These are phyloP conservation scores for Lonicera japonica DNA, from an alignment of 129 eudicot species.

Conservation along the genomic window DNA sequence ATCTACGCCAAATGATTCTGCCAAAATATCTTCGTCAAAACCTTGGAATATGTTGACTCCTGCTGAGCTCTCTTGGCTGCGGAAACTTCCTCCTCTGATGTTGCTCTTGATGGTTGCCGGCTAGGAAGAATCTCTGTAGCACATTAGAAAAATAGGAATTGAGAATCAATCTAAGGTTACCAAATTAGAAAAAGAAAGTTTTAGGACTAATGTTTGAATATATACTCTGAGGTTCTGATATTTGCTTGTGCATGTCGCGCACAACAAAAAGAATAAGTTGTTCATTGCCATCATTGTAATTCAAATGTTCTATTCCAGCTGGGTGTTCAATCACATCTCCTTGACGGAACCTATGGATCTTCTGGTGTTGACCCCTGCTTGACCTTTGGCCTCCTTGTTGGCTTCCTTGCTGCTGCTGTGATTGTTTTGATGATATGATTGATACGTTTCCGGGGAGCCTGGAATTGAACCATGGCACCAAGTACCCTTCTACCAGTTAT, in stretches of 20 bases:
- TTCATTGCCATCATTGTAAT: slow-evolving; percentile 30
- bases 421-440: slow-evolving; percentile 16
- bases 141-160: background rate
- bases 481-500: slow-evolving; percentile 30
- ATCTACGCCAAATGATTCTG: slow-evolving; percentile 17
- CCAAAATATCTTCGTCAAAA: slow-evolving; percentile 20
- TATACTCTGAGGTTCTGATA: slow-evolving; percentile 22
- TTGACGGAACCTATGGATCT: slow-evolving; percentile 18
- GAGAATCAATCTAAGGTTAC: too few species aligned
- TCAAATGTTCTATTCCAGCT: slow-evolving; percentile 34
- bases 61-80: background rate
- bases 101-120: slow-evolving; percentile 31
- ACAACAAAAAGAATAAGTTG: slow-evolving; percentile 14
- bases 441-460: slow-evolving; percentile 42
- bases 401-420: background rate
- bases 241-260: slow-evolving; percentile 29
- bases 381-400: background rate
- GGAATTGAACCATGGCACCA: slow-evolving; percentile 21
- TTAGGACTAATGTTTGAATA: too few species aligned
- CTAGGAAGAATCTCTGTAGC: slow-evolving; percentile 37
- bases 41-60: too few species aligned
- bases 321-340: slow-evolving; percentile 39
- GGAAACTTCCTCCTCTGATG: background rate
- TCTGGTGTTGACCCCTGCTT: slow-evolving; percentile 38
- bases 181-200: too few species aligned